A percentile compares a stretch with the other conserved stretches of the same genome.
Conservation (phyloP, 139 green algal genomes). For the Chlorella sorokiniana region DNA sequence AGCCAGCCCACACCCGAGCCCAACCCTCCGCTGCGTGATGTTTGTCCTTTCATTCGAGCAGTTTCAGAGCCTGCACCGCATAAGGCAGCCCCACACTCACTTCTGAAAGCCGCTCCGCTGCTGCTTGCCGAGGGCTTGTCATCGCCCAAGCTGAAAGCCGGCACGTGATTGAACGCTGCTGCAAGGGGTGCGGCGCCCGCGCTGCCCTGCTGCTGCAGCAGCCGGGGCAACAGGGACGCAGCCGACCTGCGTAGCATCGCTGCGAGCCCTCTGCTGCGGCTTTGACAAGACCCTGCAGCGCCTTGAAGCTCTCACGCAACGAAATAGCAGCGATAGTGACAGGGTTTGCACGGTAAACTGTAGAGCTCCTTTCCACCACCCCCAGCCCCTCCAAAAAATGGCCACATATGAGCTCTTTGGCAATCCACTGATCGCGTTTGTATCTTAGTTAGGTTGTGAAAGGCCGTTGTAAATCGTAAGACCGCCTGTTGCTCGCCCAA, state of each 20-base stretch:
- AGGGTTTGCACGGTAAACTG: no score
- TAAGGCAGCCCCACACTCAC: conserved; percentile 1
- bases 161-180: conserved; percentile 18
- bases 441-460: no score
- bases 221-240: conserved; percentile 22
- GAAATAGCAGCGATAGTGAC: no score
- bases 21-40: neutral
- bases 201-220: conserved; percentile 5
- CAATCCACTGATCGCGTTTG: no score
- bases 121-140: conserved; percentile 28
- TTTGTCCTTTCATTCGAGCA: conserved; percentile 10
- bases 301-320: neutral
- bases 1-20: neutral
- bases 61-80: neutral
- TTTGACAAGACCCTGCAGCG: neutral
- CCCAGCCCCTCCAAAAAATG: no score
- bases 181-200: neutral
- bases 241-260: conserved; percentile 36
- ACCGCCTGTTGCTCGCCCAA: no score
- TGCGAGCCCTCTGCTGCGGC: neutral
- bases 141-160: conserved; percentile 13
- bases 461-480: no score
- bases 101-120: conserved; percentile 1
- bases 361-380: no score
- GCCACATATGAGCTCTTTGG: no score